Evolutionary conservation across 2,329 filamentous ascomycete genomes (phyloP).

Genomic region (Microascus cirrosus): DNA sequence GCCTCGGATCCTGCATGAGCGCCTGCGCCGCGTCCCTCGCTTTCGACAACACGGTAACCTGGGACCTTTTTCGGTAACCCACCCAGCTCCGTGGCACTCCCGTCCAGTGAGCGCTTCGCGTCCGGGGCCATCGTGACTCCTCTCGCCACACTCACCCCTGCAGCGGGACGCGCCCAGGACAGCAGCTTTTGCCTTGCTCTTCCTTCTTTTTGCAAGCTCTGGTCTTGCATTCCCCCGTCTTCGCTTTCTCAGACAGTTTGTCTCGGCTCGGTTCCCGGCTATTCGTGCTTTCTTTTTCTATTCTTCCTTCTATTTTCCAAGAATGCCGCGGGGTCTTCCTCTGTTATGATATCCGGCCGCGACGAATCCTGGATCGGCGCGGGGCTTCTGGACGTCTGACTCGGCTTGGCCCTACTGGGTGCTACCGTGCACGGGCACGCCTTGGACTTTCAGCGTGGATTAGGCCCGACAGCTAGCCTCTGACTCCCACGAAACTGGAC

Average conservation of each 20-base stretch:
- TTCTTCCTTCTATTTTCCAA: not conserved
- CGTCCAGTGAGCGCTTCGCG: no score
- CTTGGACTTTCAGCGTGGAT: not conserved
- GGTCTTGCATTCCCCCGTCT: not conserved
- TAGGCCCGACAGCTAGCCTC: no score
- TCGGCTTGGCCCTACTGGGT: not conserved
- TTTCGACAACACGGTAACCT: not conserved
- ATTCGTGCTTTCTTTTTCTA: not conserved
- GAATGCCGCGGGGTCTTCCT: not conserved
- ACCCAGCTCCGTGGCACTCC: no score
- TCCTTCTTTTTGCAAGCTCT: not conserved
- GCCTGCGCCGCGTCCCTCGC: not conserved
- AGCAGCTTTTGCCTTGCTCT: not conserved
- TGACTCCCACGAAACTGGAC: no score
- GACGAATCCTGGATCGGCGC: not conserved
- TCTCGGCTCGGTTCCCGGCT: not conserved
- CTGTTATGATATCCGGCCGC: not conserved
- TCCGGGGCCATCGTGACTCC: not conserved
- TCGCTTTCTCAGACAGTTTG: not conserved
- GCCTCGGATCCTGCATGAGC: not conserved
- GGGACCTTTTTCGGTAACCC: not conserved
- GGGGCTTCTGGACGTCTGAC: not conserved
- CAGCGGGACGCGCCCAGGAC: not conserved
- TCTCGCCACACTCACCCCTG: not conserved
- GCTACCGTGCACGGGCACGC: not conserved